Conservation (phyloP, 1,139 yeast species). For the Spathaspora sp. region DNA sequence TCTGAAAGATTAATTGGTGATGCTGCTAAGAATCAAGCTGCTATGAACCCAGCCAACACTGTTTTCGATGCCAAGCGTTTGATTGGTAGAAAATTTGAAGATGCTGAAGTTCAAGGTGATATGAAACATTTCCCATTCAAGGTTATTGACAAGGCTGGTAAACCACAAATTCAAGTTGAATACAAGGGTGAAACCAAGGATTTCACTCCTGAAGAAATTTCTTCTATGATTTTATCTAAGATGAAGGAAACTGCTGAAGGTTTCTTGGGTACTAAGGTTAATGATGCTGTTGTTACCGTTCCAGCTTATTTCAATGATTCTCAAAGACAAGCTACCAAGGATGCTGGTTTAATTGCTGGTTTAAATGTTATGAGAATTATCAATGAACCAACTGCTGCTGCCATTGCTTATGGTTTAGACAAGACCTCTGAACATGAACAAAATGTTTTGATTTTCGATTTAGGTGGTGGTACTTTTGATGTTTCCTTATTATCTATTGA, state of each 20-base stretch:
- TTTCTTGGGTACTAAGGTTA: conserved; percentile 40
- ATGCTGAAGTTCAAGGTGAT: conserved; percentile 44
- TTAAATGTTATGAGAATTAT: conserved; percentile 50
- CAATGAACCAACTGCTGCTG: conserved; percentile 54
- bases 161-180: conserved; percentile 90
- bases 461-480: conserved; percentile 55
- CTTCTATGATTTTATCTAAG: conserved; percentile 88
- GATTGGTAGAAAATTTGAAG: conserved; percentile 48
- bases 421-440: conserved; percentile 71
- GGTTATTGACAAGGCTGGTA: conserved; percentile 66
- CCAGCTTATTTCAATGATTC: conserved; percentile 53
- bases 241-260: conserved; percentile 53
- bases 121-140: conserved; percentile 46
- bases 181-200: conserved; percentile 92
- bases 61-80: conserved; percentile 98
- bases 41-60: conserved; percentile 93
- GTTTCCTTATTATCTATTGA: conserved; percentile 80
- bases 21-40: conserved; percentile 99
- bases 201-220: conserved; percentile 96
- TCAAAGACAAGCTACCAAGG: conserved; percentile 52
- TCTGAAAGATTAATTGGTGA: conserved; percentile 98
- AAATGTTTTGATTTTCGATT: conserved; percentile 54
- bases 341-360: conserved; percentile 52
- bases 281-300: conserved; percentile 50
- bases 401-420: conserved; percentile 50